A percentile compares a stretch with the other conserved stretches of the same genome.
These are phyloP conservation scores for Gracilaria caudata DNA, from an alignment of 23 red algal species.

Conservation along the genomic window DNA sequence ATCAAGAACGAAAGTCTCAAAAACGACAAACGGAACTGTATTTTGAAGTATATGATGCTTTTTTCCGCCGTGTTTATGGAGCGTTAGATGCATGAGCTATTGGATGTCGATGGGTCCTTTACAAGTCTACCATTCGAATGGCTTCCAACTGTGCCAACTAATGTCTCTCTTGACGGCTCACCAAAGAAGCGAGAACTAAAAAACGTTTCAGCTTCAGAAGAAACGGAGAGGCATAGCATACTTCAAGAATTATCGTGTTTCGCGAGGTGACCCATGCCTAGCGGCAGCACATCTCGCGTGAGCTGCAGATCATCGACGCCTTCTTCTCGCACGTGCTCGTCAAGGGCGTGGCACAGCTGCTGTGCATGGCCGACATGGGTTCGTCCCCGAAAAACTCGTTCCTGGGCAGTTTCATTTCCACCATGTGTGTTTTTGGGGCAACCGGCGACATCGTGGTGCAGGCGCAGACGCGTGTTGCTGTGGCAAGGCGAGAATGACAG, in stretches of 20 bases:
- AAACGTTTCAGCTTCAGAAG: background rate
- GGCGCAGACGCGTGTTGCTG: too few species aligned
- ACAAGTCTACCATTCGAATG: conserved; percentile 12
- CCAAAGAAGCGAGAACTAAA: conserved; percentile 2
- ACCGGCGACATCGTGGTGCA: too few species aligned
- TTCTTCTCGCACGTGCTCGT: conserved; percentile 72
- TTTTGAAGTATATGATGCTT: background rate
- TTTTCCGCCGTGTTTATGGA: conserved; percentile 58
- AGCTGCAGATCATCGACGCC: conserved; percentile 73
- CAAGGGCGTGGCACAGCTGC: conserved; percentile 72
- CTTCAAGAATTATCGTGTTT: conserved; percentile 19
- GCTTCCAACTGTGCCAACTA: background rate
- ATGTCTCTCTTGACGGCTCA: background rate
- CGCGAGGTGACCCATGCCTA: conserved; percentile 48
- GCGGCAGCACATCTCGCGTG: background rate
- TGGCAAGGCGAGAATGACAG: too few species aligned
- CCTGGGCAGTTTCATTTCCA: conserved; percentile 74
- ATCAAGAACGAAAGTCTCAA: background rate
- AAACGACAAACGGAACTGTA: background rate
- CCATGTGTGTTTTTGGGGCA: conserved; percentile 78
- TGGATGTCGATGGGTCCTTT: conserved; percentile 32
- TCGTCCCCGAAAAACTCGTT: conserved; percentile 97
- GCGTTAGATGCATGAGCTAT: conserved; percentile 64
- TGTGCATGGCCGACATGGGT: conserved; percentile 64
- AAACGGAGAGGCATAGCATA: conserved; percentile 21